Percentiles rank a stretch among this genome's conserved stretches.
Evolutionary conservation across 805 yeast species (phyloP).

Genomic region (Vanderwaltozyma verrucispora): DNA sequence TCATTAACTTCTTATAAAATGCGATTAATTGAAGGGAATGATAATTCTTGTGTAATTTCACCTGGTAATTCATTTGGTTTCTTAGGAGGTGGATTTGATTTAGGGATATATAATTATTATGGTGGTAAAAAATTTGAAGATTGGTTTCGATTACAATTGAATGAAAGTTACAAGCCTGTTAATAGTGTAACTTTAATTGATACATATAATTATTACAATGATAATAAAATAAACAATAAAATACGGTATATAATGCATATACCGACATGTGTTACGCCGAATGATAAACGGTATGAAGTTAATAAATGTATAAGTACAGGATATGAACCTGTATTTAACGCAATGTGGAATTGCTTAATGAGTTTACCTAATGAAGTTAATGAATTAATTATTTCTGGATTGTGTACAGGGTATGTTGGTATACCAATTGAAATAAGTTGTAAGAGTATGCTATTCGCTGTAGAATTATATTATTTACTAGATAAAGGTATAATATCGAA

Average conservation of each 20-base stretch:
- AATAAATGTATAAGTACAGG: slow-evolving; percentile 15
- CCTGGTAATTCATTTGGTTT: slow-evolving; percentile 44
- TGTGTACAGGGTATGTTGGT: slow-evolving; percentile 27
- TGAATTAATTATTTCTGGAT: slow-evolving; percentile 23
- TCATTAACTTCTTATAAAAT: no score
- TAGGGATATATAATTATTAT: slow-evolving; percentile 18
- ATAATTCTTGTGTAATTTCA: slow-evolving; percentile 31
- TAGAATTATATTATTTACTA: slow-evolving; percentile 15
- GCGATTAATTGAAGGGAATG: background rate
- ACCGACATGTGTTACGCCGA: slow-evolving; percentile 27
- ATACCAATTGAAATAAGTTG: slow-evolving; percentile 20
- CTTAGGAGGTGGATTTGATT: slow-evolving; percentile 44
- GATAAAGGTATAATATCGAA: slow-evolving; percentile 10
- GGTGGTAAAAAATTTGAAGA: slow-evolving; percentile 21
- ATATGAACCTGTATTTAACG: slow-evolving; percentile 21
- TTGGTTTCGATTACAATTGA: slow-evolving; percentile 21
- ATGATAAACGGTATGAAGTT: slow-evolving; percentile 9
- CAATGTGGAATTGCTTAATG: slow-evolving; percentile 20
- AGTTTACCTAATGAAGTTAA: slow-evolving; percentile 15
- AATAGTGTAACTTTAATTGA: slow-evolving; percentile 9
- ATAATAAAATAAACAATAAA: slow-evolving; percentile 1
- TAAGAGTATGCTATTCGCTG: slow-evolving; percentile 24
- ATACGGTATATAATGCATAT: slow-evolving; percentile 22
- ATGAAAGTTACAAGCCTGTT: slow-evolving; percentile 17
- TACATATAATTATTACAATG: background rate